Percentiles rank a stretch among this genome's conserved stretches.
These are phyloP conservation scores for Rubia balearica DNA, from an alignment of 305 asterid genomes.

Conservation along the genomic window DNA sequence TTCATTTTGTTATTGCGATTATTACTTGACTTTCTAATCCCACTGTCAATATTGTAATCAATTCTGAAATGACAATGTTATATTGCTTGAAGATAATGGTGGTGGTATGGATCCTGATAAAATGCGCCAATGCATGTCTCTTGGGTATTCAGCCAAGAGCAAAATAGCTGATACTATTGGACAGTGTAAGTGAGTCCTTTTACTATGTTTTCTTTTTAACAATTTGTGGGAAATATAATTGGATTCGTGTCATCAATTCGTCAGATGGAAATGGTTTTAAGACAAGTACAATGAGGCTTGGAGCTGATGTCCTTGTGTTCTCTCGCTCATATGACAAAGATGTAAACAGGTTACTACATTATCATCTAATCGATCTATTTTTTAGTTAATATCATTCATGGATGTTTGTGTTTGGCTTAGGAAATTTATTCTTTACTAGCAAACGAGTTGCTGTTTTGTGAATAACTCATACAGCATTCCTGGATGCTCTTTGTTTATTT, in stretches of 20 bases:
- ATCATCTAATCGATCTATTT: conserved; percentile 3
- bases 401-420: conserved; percentile 3
- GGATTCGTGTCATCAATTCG: conserved; percentile 8
- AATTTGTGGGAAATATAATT: neutral
- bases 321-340: conserved; percentile 51
- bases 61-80: neutral
- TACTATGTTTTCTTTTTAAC: neutral
- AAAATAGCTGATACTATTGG: conserved; percentile 76
- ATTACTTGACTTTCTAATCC: neutral
- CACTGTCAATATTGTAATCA: neutral
- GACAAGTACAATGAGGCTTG: conserved; percentile 98
- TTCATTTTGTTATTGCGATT: neutral
- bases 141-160: conserved; percentile 91
- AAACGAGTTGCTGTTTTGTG: neutral
- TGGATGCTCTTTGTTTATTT: neutral
- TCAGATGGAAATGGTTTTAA: conserved; percentile 98
- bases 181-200: conserved; percentile 53
- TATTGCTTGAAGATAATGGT: conserved; percentile 54
- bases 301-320: conserved; percentile 97
- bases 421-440: neutral
- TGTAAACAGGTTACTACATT: conserved; percentile 44
- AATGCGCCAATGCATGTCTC: conserved; percentile 93
- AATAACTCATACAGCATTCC: neutral
- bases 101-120: conserved; percentile 96
- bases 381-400: conserved; percentile 1